phyloP scores from a whole-genome alignment of 1,284 basidiomycete species.

The Ganoderma resinaceum region DNA sequence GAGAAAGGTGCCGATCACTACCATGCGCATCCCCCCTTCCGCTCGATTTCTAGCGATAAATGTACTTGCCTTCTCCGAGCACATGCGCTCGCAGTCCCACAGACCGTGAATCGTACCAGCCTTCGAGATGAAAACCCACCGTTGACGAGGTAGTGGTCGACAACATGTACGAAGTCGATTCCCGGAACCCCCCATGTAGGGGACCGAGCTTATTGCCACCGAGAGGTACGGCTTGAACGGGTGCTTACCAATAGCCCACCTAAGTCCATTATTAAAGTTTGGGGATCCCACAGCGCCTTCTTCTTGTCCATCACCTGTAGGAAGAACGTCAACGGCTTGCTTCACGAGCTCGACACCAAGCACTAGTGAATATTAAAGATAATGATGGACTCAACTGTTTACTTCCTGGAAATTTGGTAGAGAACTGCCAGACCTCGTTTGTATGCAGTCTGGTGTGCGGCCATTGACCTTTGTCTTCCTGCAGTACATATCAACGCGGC shows the following conservation, averaged over 20 bases:
- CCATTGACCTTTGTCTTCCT: neutral
- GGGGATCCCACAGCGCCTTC: neutral
- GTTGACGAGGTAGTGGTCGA: neutral
- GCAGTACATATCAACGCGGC: neutral
- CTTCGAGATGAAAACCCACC: neutral
- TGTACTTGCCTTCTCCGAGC: neutral
- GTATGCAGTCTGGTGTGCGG: neutral
- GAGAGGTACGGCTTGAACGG: neutral
- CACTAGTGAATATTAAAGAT: neutral
- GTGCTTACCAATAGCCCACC: neutral
- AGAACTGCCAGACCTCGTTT: neutral
- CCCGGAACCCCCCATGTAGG: too few species aligned
- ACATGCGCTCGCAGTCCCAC: neutral
- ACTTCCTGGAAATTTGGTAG: neutral
- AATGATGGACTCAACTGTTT: neutral
- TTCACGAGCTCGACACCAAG: neutral
- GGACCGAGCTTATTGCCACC: neutral
- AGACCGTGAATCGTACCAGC: neutral
- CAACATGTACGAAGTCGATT: too few species aligned
- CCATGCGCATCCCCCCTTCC: neutral
- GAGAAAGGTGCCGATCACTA: neutral
- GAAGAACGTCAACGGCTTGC: neutral
- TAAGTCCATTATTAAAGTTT: neutral
- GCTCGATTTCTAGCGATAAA: neutral
- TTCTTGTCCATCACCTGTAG: neutral